Evolutionary conservation across 768 basidiomycete species (phyloP).

Genomic region (Leccinum barrowsii): DNA sequence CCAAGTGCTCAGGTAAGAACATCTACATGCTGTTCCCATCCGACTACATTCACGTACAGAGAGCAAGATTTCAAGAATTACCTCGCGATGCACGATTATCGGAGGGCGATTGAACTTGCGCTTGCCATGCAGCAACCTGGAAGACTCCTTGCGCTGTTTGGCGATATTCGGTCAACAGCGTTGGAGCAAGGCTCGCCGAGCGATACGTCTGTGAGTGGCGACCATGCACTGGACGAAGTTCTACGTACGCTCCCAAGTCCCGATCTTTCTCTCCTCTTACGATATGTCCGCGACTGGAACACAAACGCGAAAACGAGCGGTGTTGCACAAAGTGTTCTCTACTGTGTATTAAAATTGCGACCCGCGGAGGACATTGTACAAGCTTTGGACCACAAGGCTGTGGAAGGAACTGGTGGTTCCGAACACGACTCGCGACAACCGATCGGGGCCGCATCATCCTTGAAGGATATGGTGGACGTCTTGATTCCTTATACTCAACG

Average conservation of each 20-base stretch:
- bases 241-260: conserved; percentile 64
- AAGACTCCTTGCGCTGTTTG: conserved; percentile 77
- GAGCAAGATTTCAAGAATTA: conserved; percentile 97
- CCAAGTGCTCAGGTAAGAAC: conserved; percentile 73
- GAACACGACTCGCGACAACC: conserved; percentile 30
- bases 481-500: conserved; percentile 94
- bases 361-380: conserved; percentile 68
- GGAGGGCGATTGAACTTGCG: conserved; percentile 86
- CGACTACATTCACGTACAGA: conserved; percentile 42
- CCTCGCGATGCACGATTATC: conserved; percentile 82
- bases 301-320: conserved; percentile 84
- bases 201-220: conserved; percentile 57
- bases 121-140: conserved; percentile 93
- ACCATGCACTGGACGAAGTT: conserved; percentile 73
- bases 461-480: conserved; percentile 79
- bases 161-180: conserved; percentile 44
- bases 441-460: conserved; percentile 25
- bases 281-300: conserved; percentile 90
- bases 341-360: conserved; percentile 75
- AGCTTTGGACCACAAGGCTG: conserved; percentile 46
- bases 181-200: conserved; percentile 10
- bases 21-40: neutral
- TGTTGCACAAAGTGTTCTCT: conserved; percentile 81
- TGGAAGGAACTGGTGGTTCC: conserved; percentile 9
- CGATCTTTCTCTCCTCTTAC: conserved; percentile 79